phyloP scores from a whole-genome alignment of 2,329 filamentous ascomycete species.

The Daldinia sp. region DNA sequence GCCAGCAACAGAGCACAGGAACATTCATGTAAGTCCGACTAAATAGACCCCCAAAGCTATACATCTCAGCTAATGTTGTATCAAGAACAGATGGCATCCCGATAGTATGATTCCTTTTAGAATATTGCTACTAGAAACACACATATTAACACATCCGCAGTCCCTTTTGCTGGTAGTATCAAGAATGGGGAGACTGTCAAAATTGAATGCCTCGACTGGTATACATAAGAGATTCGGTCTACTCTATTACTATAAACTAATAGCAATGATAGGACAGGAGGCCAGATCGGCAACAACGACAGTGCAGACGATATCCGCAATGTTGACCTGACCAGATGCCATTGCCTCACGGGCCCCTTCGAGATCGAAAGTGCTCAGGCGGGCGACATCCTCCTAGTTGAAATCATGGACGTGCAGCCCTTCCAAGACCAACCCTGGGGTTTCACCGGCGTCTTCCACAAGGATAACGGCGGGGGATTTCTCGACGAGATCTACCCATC shows the following conservation, averaged over 20 bases:
- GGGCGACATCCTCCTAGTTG: slow-evolving; percentile 83
- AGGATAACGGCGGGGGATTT: slow-evolving; percentile 86
- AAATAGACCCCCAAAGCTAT: slow-evolving; percentile 26
- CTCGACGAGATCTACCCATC: slow-evolving; percentile 87
- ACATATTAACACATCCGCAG: slow-evolving; percentile 52
- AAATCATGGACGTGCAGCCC: slow-evolving; percentile 93
- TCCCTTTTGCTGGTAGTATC: slow-evolving; percentile 77
- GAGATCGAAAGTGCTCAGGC: slow-evolving; percentile 85
- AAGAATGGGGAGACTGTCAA: slow-evolving; percentile 88
- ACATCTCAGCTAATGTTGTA: slow-evolving; percentile 5
- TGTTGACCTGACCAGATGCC: slow-evolving; percentile 83
- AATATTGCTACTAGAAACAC: background rate
- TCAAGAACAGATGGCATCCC: slow-evolving; percentile 91
- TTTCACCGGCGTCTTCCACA: slow-evolving; percentile 84
- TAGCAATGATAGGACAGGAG: slow-evolving; percentile 62
- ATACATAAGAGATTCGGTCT: slow-evolving; percentile 41
- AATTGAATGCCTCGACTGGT: slow-evolving; percentile 90
- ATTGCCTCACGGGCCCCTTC: slow-evolving; percentile 91
- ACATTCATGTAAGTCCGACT: slow-evolving; percentile 69
- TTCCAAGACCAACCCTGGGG: slow-evolving; percentile 88
- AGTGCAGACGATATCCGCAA: slow-evolving; percentile 87
- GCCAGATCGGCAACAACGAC: slow-evolving; percentile 89
- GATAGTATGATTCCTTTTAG: slow-evolving; percentile 67
- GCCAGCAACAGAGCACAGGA: slow-evolving; percentile 73
- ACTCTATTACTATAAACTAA: slow-evolving; percentile 12